Evolutionary conservation across 1,139 yeast species (phyloP), one percentile per base, ranked within the genome.

Genomic region (Pneumocystis carinii): DNA sequence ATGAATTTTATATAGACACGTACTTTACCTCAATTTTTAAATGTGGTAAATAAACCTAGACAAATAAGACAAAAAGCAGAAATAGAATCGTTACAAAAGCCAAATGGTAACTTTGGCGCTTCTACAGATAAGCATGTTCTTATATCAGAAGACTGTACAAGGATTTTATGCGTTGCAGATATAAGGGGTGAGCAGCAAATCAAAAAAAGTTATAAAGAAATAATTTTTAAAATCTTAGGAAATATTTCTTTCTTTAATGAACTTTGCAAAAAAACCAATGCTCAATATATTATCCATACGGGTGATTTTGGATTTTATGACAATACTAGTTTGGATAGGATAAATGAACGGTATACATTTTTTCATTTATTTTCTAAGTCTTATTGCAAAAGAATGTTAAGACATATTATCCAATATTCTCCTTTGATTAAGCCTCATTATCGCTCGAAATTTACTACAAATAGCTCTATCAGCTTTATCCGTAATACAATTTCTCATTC

Each of bases 221-320:
- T 39, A 17, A 42, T 19, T 37, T 38, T 35, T 35, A 15, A 19
- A 37, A 57, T 63, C 29, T 35, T 57, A 67, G 71, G 81, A 10
- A 77, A 81, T 63, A 71, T 83, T 53, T 73, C 80, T 1, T 72
- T 74, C 32, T 69, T 83, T 65, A 82, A 83, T 69, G 73, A 70
- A 37, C 75, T 83, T 41, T 85, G 83, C 0, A 67, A 67, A 14
- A 71, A 74, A 63, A 75, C 79, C 68, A 67, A 72, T 2, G 86
- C 85, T 1, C 77, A 79, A 57, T 69, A 79, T 37, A 79, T 87
- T 41, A 76, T 87, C 17, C 94, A 86, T 71, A 84, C 90, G 1
- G 94, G 94, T 17, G 85, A 85, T 68, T 86, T 87, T 74, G 95
- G 95, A 17, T 85, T 87, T 71, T 83, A 87, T 75, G 86, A 85